Base-by-base conservation (phyloP, 2,329 filamentous ascomycete species). In the Fusarium sp. region DNA sequence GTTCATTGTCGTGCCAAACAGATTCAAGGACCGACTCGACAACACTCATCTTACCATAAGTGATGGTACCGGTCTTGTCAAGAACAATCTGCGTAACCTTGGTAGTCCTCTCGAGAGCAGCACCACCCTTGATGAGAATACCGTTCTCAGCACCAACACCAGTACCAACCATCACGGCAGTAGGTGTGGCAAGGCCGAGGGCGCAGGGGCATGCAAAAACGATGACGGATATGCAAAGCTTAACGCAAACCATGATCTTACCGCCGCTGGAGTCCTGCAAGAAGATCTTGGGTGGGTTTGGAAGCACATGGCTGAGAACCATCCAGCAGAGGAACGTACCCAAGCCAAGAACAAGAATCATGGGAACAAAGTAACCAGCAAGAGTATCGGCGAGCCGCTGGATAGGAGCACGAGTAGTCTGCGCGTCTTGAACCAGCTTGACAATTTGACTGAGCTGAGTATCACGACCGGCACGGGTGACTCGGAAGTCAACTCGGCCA, bases 121-220 rank as follows among this genome's bases (percentile, higher is more conserved):
- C 94, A 56, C 96, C 96, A 54, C 96, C 95, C 80, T 99, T 99
- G 77, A 98, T 94, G n/a, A 99, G 84, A 71, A 99, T 99, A 23
- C 96, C 96, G 72, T 97, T 91, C 79, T 97, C 92, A 4, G 96
- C 96, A 49, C 96, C 96, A 31, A 97, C 90, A 60, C 96, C 96
- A n/a, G 96, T 98, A 41, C 96, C 96, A 29, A 99, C 96, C 96
- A 99, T 98, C 76, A 99, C 94, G 4, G 96, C 96, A 1, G 96
- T 99, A 4, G 96, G 96, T 3, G 96, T 98, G 23, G 94, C 94
- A 18, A 99, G 86, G 56, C 96, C 96, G n/a, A 99, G 88, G 2
- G 96, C 96, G 76, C 96, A 99, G 18, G 96, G 96, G 76, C 96
- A 99, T 6, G 96, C 96, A 78, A 99, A 97, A 20, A 98, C 96